Evolutionary conservation across 1,139 yeast genomes (phyloP).

Genomic region (Yamadazyma dushanensis): DNA sequence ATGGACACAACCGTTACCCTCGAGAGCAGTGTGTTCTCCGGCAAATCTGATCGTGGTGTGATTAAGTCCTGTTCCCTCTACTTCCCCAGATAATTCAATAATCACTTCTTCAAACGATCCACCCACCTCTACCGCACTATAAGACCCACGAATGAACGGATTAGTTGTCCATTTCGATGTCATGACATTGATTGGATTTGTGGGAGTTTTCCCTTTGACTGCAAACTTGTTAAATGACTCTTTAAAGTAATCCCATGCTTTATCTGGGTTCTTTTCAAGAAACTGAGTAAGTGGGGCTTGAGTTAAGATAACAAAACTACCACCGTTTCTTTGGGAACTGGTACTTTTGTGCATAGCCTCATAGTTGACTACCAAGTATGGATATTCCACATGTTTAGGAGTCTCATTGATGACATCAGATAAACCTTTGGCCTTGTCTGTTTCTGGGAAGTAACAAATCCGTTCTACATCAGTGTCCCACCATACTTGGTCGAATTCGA

Average conservation of each 20-base stretch:
- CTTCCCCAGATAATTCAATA: slow-evolving; percentile 49
- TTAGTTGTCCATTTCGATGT: slow-evolving; percentile 71
- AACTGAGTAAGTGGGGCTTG: slow-evolving; percentile 70
- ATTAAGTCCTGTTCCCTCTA: slow-evolving; percentile 49
- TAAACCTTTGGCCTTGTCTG: slow-evolving; percentile 15
- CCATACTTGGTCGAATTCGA: slow-evolving; percentile 67
- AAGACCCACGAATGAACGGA: slow-evolving; percentile 71
- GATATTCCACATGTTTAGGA: slow-evolving; percentile 13
- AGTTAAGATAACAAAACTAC: slow-evolving; percentile 57
- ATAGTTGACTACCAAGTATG: slow-evolving; percentile 28
- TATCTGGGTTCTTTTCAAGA: slow-evolving; percentile 34
- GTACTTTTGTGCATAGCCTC: slow-evolving; percentile 22
- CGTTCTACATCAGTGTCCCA: slow-evolving; percentile 63
- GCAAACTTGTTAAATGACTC: slow-evolving; percentile 34
- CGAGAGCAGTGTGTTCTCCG: slow-evolving; percentile 77
- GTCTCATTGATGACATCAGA: slow-evolving; percentile 25
- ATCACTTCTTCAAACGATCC: slow-evolving; percentile 67
- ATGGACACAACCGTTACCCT: slow-evolving; percentile 85
- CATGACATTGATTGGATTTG: slow-evolving; percentile 52
- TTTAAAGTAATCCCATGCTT: slow-evolving; percentile 42
- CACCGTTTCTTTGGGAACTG: slow-evolving; percentile 14
- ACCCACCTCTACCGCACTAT: slow-evolving; percentile 64
- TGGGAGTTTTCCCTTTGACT: slow-evolving; percentile 19
- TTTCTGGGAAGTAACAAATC: slow-evolving; percentile 44
- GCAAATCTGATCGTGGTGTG: slow-evolving; percentile 65